Evolutionary conservation across 2,329 filamentous ascomycete genomes (phyloP).

Genomic region (Epichloe gansuensis): DNA sequence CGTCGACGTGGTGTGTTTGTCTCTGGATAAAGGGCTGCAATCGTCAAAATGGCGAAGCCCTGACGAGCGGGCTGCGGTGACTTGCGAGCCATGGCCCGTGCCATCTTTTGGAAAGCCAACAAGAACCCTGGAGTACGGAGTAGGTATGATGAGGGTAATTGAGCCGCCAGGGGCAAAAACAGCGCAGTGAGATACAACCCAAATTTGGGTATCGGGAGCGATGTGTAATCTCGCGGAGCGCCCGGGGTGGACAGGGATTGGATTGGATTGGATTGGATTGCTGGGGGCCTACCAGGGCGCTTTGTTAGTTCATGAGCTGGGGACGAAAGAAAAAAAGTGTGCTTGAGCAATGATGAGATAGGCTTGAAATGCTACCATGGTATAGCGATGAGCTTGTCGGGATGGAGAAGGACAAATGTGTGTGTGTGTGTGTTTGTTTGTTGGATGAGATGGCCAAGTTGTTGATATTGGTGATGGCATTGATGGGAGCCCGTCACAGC

Average conservation of each 20-base stretch:
- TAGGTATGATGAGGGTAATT: background rate
- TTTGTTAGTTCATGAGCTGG: background rate
- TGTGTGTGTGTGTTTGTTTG: background rate
- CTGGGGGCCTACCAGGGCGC: background rate
- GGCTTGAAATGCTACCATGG: background rate
- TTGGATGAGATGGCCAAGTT: background rate
- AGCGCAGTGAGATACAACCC: background rate
- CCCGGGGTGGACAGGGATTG: background rate
- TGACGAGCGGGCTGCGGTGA: background rate
- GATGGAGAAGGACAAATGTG: background rate
- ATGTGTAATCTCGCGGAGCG: conserved; percentile 5
- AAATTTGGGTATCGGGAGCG: background rate
- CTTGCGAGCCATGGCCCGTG: background rate
- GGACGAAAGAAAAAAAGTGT: background rate
- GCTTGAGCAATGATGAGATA: background rate
- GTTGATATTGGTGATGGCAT: background rate
- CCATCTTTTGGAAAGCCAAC: background rate
- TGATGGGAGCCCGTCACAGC: no score
- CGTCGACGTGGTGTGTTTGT: background rate
- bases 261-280: background rate
- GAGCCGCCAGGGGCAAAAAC: background rate
- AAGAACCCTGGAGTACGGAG: background rate
- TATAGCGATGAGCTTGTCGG: background rate
- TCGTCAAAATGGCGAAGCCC: conserved; percentile 5
- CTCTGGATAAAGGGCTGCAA: background rate